Evolutionary conservation across 257 asterid genomes (phyloP).

Genomic region (Vinca minor): DNA sequence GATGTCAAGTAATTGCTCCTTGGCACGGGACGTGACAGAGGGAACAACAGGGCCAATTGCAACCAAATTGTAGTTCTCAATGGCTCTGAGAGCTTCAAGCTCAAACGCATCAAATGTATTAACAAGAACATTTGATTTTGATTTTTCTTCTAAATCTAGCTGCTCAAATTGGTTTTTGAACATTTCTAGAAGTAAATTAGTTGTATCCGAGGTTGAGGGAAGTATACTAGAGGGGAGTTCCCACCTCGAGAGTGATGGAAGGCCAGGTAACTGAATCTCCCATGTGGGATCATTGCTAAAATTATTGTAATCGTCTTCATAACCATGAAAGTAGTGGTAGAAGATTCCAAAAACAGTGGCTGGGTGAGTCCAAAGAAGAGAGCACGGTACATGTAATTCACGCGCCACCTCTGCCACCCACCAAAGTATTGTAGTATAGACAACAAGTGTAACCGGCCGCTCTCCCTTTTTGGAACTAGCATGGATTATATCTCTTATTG

Average conservation of each 20-base stretch:
- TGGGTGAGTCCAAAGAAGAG: slow-evolving; percentile 35
- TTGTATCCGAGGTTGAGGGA: background rate
- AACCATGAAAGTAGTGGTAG: slow-evolving; percentile 25
- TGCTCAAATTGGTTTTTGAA: slow-evolving; percentile 8
- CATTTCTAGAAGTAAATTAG: background rate
- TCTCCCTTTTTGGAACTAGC: slow-evolving; percentile 9
- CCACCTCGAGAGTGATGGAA: background rate
- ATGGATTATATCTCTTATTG: slow-evolving; percentile 16
- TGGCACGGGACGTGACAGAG: too few species aligned
- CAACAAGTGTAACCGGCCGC: slow-evolving; percentile 18
- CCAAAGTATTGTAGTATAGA: slow-evolving; percentile 20
- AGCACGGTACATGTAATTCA: slow-evolving; percentile 23
- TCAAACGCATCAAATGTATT: slow-evolving; percentile 24
- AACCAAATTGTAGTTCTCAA: slow-evolving; percentile 7
- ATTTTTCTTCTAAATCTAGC: background rate
- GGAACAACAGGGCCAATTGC: slow-evolving; percentile 24
- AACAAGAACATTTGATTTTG: slow-evolving; percentile 15
- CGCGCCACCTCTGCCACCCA: slow-evolving; percentile 27
- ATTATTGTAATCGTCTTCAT: slow-evolving; percentile 18
- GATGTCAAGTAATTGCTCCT: too few species aligned
- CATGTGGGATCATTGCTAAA: slow-evolving; percentile 12
- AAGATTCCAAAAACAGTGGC: slow-evolving; percentile 25
- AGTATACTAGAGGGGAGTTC: background rate
- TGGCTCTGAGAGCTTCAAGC: slow-evolving; percentile 6
- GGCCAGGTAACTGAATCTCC: slow-evolving; percentile 15